Base-by-base conservation (phyloP, 345 rosid genomes). In the Gossypium ekmanianum region DNA sequence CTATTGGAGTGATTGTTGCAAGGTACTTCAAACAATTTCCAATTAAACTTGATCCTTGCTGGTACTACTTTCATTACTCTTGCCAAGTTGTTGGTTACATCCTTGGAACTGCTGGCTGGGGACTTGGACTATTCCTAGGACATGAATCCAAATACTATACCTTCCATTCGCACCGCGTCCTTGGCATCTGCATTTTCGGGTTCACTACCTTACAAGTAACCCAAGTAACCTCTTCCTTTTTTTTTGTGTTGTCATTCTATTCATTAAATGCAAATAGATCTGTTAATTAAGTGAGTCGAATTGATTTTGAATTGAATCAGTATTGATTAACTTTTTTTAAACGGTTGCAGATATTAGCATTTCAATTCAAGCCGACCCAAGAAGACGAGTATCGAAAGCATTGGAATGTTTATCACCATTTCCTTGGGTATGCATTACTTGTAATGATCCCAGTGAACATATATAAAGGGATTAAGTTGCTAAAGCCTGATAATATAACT, bases 371-470 rank as follows among this genome's bases (percentile, higher is more conserved):
- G 52, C 89, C 92, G 0, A 59, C 13, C 2, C 3, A 1, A 1
- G 62, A 0, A 1, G 89, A 87, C 2, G 82, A 82, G 34, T 84
- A 82, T 45, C 79, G 87, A 16, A 85, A 81, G 75, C 81, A 81
- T 64, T 88, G 92, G 92, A 80, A 85, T 74, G 78, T 88, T 59
- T 88, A 88, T 71, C 92, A 88, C 64, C 89, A 85, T 80, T 78
- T 81, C 59, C 71, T 84, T 34, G 92, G 92, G 9, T 88, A 82
- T 61, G 59, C 80, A 18, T 43, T 88, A 78, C 75, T 83, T 13
- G 81, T 70, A 7, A 78, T 83, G 66, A 83, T 87, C 69, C 65
- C 81, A 10, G 65, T 82, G 10, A 84, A 88, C 76, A 87, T 87
- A 22, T 85, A 85, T 41, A 63, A 72, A 5, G 90, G 92, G 16